Conservation (phyloP, 2,329 filamentous ascomycete species). For the Knoxdaviesia proteae region DNA sequence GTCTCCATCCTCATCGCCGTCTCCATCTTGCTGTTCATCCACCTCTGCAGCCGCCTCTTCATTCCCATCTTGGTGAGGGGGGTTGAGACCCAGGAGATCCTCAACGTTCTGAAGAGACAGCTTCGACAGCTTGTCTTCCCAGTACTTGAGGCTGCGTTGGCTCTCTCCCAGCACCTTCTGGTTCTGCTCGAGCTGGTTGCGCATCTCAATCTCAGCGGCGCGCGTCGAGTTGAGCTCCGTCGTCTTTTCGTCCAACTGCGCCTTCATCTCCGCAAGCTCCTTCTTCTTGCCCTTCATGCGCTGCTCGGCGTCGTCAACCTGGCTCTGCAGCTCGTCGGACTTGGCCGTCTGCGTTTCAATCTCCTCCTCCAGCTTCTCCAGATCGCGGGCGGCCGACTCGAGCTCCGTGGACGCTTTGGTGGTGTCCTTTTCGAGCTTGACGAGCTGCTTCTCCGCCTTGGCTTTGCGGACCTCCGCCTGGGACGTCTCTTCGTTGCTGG, state of each 20-base stretch:
- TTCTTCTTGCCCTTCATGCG: conserved; percentile 59
- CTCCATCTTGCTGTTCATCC: conserved; percentile 7
- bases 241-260: conserved; percentile 69
- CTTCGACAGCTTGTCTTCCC: conserved; percentile 77
- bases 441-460: conserved; percentile 82
- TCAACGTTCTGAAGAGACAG: conserved; percentile 63
- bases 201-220: conserved; percentile 89
- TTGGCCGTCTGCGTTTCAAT: conserved; percentile 57
- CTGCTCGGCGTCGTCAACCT: conserved; percentile 66
- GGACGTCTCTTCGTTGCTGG: conserved; percentile 63
- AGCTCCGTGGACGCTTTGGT: conserved; percentile 64
- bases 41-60: conserved; percentile 4
- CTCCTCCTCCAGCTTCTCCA: conserved; percentile 60
- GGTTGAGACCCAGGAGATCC: conserved; percentile 31
- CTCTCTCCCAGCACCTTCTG: conserved; percentile 77
- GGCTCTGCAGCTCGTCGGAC: conserved; percentile 49
- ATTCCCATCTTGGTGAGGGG: conserved; percentile 10
- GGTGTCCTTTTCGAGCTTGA: conserved; percentile 69
- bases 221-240: conserved; percentile 74
- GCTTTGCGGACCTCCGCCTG: conserved; percentile 70
- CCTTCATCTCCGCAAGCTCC: conserved; percentile 60
- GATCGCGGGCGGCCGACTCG: conserved; percentile 46
- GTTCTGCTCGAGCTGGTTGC: conserved; percentile 91
- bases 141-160: conserved; percentile 64
- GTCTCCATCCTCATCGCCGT: conserved; percentile 9